phyloP scores from a whole-genome alignment of 352 stramenopile genomes.

The Aphanomyces astaci region DNA sequence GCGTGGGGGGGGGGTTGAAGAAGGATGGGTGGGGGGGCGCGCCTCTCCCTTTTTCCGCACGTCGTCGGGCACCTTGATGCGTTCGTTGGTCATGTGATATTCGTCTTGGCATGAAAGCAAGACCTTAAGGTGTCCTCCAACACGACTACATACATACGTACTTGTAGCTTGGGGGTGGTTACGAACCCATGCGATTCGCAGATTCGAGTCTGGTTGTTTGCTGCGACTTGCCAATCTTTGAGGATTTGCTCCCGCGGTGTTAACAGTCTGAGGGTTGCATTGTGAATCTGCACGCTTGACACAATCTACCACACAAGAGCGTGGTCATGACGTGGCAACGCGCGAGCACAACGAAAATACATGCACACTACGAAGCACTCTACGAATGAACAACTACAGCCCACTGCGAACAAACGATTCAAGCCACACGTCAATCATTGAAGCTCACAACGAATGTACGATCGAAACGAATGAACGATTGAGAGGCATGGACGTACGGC shows the following conservation, averaged over 20 bases:
- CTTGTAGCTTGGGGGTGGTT: constrained; percentile 1
- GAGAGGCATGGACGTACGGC: constrained; percentile 9
- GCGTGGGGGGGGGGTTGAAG: not conserved
- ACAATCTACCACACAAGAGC: too few species aligned
- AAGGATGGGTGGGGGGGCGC: not conserved
- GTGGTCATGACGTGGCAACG: too few species aligned
- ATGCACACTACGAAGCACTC: too few species aligned
- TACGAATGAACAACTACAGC: too few species aligned
- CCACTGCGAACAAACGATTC: too few species aligned
- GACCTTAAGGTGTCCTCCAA: too few species aligned
- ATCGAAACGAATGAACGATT: too few species aligned
- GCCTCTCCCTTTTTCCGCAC: not conserved
- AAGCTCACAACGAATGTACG: too few species aligned
- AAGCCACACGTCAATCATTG: too few species aligned
- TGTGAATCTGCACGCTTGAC: constrained; percentile 5
- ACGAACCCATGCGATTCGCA: not conserved
- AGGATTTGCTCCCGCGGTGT: constrained; percentile 12
- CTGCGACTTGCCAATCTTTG: constrained; percentile 16
- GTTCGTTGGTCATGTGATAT: not conserved
- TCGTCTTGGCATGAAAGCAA: too few species aligned
- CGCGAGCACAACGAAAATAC: too few species aligned
- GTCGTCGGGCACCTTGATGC: not conserved
- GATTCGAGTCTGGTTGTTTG: constrained; percentile 16
- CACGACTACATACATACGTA: not conserved
- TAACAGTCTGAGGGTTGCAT: not conserved